These are phyloP conservation scores for Detonula confervacea DNA, from an alignment of 352 stramenopile species.

Conservation along the genomic window DNA sequence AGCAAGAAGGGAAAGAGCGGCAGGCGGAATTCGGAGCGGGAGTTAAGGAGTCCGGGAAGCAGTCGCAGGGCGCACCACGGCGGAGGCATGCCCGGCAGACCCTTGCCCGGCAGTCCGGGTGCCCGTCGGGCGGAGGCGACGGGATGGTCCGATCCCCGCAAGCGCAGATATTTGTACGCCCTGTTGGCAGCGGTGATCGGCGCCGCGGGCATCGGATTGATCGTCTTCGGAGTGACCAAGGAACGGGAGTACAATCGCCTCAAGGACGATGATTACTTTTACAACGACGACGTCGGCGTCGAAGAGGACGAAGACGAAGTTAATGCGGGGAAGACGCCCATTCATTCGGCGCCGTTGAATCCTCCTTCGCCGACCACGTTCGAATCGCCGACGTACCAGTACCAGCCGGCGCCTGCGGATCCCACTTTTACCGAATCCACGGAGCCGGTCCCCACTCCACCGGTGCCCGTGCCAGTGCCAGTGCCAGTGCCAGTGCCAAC, in stretches of 20 bases:
- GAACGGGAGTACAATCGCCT: slow-evolving; percentile 17
- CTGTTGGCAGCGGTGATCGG: slow-evolving; percentile 12
- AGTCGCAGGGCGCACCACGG: background rate
- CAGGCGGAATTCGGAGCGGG: background rate
- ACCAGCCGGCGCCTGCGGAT: background rate
- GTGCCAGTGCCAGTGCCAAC: background rate
- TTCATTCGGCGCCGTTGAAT: background rate
- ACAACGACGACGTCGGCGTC: slow-evolving; percentile 2
- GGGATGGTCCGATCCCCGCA: slow-evolving; percentile 22
- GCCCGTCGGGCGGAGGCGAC: background rate
- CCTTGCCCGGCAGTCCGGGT: no score
- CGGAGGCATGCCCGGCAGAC: no score
- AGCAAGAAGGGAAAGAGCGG: background rate
- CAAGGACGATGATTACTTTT: slow-evolving; percentile 1
- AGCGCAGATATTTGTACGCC: slow-evolving; percentile 7
- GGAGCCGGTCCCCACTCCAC: no score
- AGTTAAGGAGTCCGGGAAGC: background rate
- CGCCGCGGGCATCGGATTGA: slow-evolving; percentile 12
- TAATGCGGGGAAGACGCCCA: background rate
- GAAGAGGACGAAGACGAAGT: no score
- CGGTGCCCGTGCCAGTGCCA: no score
- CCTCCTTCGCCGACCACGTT: background rate
- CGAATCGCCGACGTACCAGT: background rate
- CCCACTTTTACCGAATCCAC: no score
- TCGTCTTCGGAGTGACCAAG: slow-evolving; percentile 24